Conservation (phyloP, 441 rosid species). For the Omphalea diandra region DNA sequence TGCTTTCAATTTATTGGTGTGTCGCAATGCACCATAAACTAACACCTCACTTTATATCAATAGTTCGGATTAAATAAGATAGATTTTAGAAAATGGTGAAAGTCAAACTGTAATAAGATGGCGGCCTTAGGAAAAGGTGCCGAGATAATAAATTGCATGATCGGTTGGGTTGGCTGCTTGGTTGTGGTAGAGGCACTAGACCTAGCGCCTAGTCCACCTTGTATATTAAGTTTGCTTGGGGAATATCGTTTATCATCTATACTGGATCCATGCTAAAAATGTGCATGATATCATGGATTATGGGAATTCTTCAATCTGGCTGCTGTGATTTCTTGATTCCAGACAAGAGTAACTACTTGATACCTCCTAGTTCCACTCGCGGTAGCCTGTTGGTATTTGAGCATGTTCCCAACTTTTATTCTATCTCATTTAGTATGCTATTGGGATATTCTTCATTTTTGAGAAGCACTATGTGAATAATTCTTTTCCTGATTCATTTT, state of each 20-base stretch:
- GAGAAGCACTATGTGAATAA: not conserved
- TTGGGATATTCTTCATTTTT: too few relatives aligned
- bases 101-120: not conserved
- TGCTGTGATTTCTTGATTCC: constrained; percentile 3
- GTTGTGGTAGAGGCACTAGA: not conserved
- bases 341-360: too few relatives aligned
- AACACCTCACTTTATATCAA: not conserved
- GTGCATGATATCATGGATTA: not conserved
- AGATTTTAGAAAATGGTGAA: not conserved
- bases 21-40: not conserved
- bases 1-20: too few relatives aligned
- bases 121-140: not conserved
- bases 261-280: not conserved
- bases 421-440: not conserved
- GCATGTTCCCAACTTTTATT: not conserved
- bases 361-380: not conserved
- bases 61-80: not conserved
- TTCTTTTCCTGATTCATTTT: not conserved
- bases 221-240: not conserved
- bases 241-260: not conserved
- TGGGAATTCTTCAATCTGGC: not conserved
- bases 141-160: not conserved
- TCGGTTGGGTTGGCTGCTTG: not conserved
- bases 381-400: constrained; percentile 2
- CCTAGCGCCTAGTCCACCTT: not conserved